phyloP scores from a whole-genome alignment of 176 grass and related monocot species.

The Rhipidocladum racemiflorum region DNA sequence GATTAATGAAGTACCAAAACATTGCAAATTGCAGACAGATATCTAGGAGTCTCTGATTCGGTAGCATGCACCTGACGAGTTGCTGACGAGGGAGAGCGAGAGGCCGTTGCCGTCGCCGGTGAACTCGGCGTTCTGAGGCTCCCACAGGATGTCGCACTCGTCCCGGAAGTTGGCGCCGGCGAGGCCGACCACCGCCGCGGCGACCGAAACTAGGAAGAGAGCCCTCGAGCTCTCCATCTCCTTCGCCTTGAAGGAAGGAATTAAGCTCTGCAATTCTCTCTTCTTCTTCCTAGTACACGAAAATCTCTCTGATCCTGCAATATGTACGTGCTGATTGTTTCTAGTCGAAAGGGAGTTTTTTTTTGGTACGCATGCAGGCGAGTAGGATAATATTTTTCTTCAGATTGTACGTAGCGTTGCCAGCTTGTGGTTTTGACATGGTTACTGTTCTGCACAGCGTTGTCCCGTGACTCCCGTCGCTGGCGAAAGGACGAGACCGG shows the following conservation, averaged over 20 bases:
- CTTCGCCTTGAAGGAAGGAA: not conserved
- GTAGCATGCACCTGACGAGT: constrained; percentile 23
- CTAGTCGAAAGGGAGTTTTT: not conserved
- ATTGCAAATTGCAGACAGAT: no score
- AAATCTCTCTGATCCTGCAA: no score
- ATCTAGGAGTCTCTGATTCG: not conserved
- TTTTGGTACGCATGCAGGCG: constrained; percentile 4
- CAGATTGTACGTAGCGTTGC: constrained; percentile 1
- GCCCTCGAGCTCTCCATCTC: constrained; percentile 6
- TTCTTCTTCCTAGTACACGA: not conserved
- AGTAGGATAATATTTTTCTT: not conserved
- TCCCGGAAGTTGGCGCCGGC: constrained; percentile 34
- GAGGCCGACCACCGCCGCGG: not conserved
- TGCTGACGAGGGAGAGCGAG: constrained; percentile 34
- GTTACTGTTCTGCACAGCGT: constrained; percentile 39
- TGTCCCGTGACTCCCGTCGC: not conserved
- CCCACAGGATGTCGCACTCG: constrained; percentile 44
- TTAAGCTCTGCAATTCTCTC: not conserved
- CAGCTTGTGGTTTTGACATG: constrained; percentile 30
- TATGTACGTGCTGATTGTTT: not conserved
- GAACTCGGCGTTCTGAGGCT: constrained; percentile 41
- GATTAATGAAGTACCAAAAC: no score
- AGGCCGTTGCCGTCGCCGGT: constrained; percentile 22
- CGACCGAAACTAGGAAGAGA: not conserved
- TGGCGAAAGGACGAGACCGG: not conserved